phyloP scores from a whole-genome alignment of 257 asterid species.

The Solanum dulcamara region DNA sequence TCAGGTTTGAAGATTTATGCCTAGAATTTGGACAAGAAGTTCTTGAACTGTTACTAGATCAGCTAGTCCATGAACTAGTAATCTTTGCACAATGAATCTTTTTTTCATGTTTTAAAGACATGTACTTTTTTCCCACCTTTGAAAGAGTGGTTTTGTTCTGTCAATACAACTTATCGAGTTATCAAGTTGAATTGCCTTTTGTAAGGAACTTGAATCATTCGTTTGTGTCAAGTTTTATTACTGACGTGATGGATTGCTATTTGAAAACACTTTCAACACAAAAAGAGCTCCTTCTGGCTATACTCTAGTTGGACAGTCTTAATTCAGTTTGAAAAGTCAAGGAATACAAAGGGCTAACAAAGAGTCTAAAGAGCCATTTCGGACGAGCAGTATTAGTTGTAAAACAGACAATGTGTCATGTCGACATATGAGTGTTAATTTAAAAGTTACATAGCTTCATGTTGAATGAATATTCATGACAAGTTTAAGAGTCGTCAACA shows the following conservation, averaged over 20 bases:
- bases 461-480: not conserved
- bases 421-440: not conserved
- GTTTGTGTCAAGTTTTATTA: no score
- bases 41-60: conserved; percentile 23
- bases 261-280: no score
- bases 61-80: conserved; percentile 31
- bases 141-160: no score
- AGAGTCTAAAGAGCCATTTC: no score
- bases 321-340: no score
- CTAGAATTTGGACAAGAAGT: conserved; percentile 25
- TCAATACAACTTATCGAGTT: no score
- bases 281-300: no score
- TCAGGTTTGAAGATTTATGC: conserved; percentile 21
- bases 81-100: not conserved
- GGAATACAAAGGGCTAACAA: no score
- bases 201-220: no score
- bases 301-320: no score
- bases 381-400: not conserved
- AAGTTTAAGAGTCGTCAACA: not conserved
- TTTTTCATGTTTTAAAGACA: not conserved
- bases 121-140: not conserved
- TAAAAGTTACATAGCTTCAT: not conserved
- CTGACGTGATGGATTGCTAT: not conserved
- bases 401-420: not conserved
- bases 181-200: not conserved